These are phyloP conservation scores for Keithomyces neogunnii DNA, from an alignment of 2,329 filamentous ascomycete genomes.

Conservation along the genomic window DNA sequence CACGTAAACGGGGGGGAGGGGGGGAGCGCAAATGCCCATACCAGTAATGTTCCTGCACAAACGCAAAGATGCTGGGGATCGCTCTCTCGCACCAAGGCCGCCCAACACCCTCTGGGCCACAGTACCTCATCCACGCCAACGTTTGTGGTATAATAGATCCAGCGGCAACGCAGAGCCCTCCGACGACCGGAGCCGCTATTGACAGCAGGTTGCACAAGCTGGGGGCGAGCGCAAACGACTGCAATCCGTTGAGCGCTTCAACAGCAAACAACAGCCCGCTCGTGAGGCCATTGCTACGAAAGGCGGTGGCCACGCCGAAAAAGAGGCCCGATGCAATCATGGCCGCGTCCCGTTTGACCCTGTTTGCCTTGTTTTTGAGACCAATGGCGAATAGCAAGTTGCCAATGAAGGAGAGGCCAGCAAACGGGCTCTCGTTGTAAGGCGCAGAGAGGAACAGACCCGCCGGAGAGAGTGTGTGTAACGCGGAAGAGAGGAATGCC, in stretches of 20 bases:
- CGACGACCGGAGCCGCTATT: conserved; percentile 50
- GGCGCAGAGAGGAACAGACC: conserved; percentile 85
- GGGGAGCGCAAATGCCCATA: conserved; percentile 32
- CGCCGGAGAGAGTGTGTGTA: conserved; percentile 81
- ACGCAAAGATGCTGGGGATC: conserved; percentile 85
- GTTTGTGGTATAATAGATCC: conserved; percentile 67
- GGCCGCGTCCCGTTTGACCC: conserved; percentile 32
- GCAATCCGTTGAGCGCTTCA: conserved; percentile 38
- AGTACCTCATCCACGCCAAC: conserved; percentile 67
- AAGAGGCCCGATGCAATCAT: conserved; percentile 54
- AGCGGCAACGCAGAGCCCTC: conserved; percentile 57
- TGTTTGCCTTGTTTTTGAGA: conserved; percentile 17
- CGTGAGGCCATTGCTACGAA: conserved; percentile 81
- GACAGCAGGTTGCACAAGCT: conserved; percentile 36
- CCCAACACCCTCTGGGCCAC: conserved; percentile 26
- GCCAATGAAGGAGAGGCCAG: conserved; percentile 67
- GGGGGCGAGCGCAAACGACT: conserved; percentile 15
- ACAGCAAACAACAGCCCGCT: conserved; percentile 69
- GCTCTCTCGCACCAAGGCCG: conserved; percentile 66
- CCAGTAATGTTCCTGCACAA: conserved; percentile 88
- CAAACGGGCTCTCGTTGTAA: conserved; percentile 73
- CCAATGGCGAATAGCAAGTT: conserved; percentile 58
- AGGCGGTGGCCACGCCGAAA: conserved; percentile 64
- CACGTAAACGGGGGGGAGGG: too few species aligned
- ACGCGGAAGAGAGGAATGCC: conserved; percentile 58